Percentiles rank a stretch among this genome's conserved stretches.
phyloP scores from a whole-genome alignment of 2,329 filamentous ascomycete species.

The Xylaria multiplex region DNA sequence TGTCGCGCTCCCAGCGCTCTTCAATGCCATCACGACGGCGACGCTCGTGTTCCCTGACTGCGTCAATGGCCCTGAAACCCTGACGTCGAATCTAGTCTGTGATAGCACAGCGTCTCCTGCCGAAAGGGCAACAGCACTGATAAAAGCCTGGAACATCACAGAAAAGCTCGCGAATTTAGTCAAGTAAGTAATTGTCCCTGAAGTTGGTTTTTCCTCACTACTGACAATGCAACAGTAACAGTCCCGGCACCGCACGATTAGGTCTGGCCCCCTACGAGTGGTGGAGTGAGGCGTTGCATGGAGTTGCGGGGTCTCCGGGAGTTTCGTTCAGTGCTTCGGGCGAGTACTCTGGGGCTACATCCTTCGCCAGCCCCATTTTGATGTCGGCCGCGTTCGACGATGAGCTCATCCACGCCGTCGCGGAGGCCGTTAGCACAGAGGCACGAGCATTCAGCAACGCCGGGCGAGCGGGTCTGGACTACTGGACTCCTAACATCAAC shows the following conservation, averaged over 20 bases:
- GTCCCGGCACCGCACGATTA: slow-evolving; percentile 62
- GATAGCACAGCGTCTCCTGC: slow-evolving; percentile 44
- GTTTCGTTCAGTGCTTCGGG: slow-evolving; percentile 41
- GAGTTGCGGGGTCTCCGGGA: slow-evolving; percentile 64
- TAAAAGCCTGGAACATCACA: slow-evolving; percentile 47
- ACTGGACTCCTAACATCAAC: slow-evolving; percentile 47
- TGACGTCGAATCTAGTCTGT: slow-evolving; percentile 50
- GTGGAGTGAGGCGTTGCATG: slow-evolving; percentile 72
- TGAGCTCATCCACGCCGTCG: slow-evolving; percentile 44
- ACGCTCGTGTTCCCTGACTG: slow-evolving; percentile 49
- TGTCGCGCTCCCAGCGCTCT: slow-evolving; percentile 31
- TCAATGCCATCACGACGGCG: slow-evolving; percentile 31
- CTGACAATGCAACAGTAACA: slow-evolving; percentile 45
- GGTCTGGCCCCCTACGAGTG: slow-evolving; percentile 68
- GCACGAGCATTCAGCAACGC: slow-evolving; percentile 49
- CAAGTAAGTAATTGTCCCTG: slow-evolving; percentile 41
- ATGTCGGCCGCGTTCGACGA: slow-evolving; percentile 50
- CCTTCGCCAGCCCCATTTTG: slow-evolving; percentile 49
- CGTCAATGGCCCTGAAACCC: slow-evolving; percentile 44
- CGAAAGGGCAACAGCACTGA: slow-evolving; percentile 48
- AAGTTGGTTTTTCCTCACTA: neutral
- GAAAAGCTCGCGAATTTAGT: slow-evolving; percentile 51
- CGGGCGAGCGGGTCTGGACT: slow-evolving; percentile 45
- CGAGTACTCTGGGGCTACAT: slow-evolving; percentile 48
- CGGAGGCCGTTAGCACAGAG: slow-evolving; percentile 46